Conservation (phyloP, 495 filamentous ascomycete species). For the Penicillium subrubescens region DNA sequence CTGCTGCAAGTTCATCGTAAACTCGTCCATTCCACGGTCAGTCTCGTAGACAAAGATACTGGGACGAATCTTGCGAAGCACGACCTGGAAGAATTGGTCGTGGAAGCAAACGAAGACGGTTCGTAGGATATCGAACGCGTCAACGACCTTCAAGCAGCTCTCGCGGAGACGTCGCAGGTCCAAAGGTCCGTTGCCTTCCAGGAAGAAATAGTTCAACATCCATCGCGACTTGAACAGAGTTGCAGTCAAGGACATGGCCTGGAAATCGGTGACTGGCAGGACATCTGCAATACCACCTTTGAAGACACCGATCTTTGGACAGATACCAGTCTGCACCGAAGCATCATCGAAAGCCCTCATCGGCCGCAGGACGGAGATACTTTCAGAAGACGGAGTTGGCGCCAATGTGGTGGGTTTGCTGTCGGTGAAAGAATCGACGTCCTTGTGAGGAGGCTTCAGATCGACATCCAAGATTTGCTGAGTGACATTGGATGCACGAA, state of each 20-base stretch:
- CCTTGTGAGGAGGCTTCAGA: conserved; percentile 23
- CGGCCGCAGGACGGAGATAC: conserved; percentile 47
- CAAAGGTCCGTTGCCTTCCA: conserved; percentile 51
- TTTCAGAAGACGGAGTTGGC: conserved; percentile 36
- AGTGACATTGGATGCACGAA: conserved; percentile 31
- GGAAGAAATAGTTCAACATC: conserved; percentile 61
- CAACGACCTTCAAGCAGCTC: conserved; percentile 46
- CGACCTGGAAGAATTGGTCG: conserved; percentile 61
- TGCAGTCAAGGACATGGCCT: conserved; percentile 63
- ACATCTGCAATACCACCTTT: conserved; percentile 59
- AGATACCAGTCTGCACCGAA: conserved; percentile 49
- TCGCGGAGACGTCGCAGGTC: conserved; percentile 50
- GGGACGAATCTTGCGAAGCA: conserved; percentile 56
- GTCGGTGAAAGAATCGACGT: conserved; percentile 21
- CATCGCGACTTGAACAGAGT: conserved; percentile 54
- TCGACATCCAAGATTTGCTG: conserved; percentile 30
- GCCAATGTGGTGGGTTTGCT: conserved; percentile 19
- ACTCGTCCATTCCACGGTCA: conserved; percentile 53
- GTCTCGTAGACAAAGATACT: conserved; percentile 58
- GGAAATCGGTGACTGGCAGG: conserved; percentile 63
- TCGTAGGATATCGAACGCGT: conserved; percentile 66
- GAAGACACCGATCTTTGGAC: conserved; percentile 57
- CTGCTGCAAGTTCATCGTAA: conserved; percentile 49
- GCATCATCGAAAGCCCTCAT: conserved; percentile 41
- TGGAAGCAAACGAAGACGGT: conserved; percentile 66